Base-by-base conservation (phyloP, 192 early-diverging fungal genomes). In the Backusella tuberculispora region DNA sequence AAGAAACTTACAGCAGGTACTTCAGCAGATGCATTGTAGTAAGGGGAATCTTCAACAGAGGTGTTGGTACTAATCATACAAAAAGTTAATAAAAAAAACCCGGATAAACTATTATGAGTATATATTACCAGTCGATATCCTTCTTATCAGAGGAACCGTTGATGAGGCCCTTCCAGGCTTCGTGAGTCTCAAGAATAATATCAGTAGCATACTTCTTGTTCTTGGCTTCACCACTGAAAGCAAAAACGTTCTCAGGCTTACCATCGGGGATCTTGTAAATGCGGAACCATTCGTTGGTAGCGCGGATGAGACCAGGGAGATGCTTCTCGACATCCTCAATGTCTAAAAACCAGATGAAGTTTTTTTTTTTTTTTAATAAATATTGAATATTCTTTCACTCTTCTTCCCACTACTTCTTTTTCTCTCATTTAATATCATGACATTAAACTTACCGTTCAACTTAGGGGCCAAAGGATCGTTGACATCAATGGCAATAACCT, bases 231-330 rank as follows among this genome's bases (percentile, higher is more conserved):
- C 92, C 94, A 73, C 87, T 90, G 89, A 99, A 99, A 63, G 98
- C 98, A 87, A 99, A 98, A 88, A 95, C 92, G 92, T 99, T 99
- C 88, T 98, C 97, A 71, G 95, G 96, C 91, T 98, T 98, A 78
- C 96, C 97, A 89, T 99, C 97, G 69, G 98, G 98, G 81, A 98
- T 98, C 88, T 99, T 98, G 94, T 99, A 98, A 88, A 98, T 97
- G 83, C 96, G 93, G 96, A 99, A 99, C 97, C 97, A 99, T 85
- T 98, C 97, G 86, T 98, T 97, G 63, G 96, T 97, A 46, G 97
- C 98, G 66, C 95, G 92, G 69, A 99, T 84, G 40, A 98, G 89
- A 68, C 98, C 98, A 60, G 98, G 98, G 77, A 98, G 87, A 86
- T 97, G 95, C 76, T 91, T 94, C 88, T 98, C 96, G 80, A 99